Evolutionary conservation across 1,139 yeast genomes (phyloP), one percentile per base, ranked within the genome.

Genomic region (Saccharomycopsis hybrid): DNA sequence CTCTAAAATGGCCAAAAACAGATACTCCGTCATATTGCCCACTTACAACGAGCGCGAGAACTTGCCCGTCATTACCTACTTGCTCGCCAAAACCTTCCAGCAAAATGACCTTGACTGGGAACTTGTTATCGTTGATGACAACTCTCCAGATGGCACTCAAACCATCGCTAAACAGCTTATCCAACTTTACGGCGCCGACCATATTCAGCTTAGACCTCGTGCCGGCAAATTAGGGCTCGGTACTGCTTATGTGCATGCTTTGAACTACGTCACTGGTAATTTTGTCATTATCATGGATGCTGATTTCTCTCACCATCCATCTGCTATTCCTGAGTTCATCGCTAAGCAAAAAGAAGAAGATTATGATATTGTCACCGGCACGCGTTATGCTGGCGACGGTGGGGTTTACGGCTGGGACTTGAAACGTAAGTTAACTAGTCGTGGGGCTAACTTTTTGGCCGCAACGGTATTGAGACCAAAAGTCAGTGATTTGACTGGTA

Each of bases 371-470:
- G 92, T 85, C 48, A 84, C 92, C n/a, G 94, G 94, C 47, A 85
- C 94, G 18, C 76, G 94, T 61, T 85, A 85, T 60, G 85, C 85
- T 24, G 90, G 90, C 11, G 71, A 84, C 58, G 94, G 94, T 32
- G 94, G 94, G 45, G 94, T 85, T 35, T 85, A 75, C 60, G 94
- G 94, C 35, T 85, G 94, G 94, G 90, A 85, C 62, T 75, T 85
- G 63, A 84, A 84, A 73, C 76, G 94, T 62, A 85, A 85, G 64
- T 73, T 85, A 63, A 86, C 83, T 47, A 80, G 87, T 28, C 74
- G 92, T 62, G 92, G 92, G 39, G 94, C 94, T 61, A 85, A 85
- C 67, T 83, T 85, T 65, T 71, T 85, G 60, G 89, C 92, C 44
- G 75, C 85, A 36, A 77, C 83, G 41, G 78, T 81, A 45, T 75